phyloP scores from a whole-genome alignment of 805 yeast genomes.

The Cyberlindnera sargentensis region DNA sequence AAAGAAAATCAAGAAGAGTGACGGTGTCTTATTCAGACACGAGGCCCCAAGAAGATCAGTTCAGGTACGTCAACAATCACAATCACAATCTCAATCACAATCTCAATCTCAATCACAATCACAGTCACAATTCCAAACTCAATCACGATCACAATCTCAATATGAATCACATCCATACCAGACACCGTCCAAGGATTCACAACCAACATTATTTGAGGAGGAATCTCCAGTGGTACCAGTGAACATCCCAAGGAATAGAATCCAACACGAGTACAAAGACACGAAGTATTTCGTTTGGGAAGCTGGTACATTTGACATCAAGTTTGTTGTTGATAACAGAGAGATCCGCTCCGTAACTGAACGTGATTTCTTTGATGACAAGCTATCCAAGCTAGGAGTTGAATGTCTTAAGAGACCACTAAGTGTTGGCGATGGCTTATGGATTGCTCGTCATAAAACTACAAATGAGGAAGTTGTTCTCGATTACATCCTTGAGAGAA shows the following conservation, averaged over 20 bases:
- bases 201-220: too few species aligned
- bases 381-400: constrained; percentile 43
- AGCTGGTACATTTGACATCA: constrained; percentile 48
- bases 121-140: background rate
- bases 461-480: constrained; percentile 61
- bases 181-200: too few species aligned
- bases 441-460: constrained; percentile 70
- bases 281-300: constrained; percentile 46
- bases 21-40: constrained; percentile 26
- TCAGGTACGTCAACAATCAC: background rate
- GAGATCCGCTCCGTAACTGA: constrained; percentile 68
- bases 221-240: constrained; percentile 2
- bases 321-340: constrained; percentile 69
- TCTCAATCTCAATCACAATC: background rate
- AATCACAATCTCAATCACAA: background rate
- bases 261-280: background rate
- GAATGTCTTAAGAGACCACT: constrained; percentile 48
- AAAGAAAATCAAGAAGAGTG: constrained; percentile 41
- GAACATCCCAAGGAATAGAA: constrained; percentile 3
- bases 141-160: background rate
- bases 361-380: constrained; percentile 59
- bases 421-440: constrained; percentile 79
- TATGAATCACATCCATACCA: too few species aligned
- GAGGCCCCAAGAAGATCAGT: constrained; percentile 17
- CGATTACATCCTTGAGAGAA: constrained; percentile 84